These are phyloP conservation scores for Aureobasidium sp. DNA, from an alignment of 2,329 filamentous ascomycete species.

Conservation along the genomic window DNA sequence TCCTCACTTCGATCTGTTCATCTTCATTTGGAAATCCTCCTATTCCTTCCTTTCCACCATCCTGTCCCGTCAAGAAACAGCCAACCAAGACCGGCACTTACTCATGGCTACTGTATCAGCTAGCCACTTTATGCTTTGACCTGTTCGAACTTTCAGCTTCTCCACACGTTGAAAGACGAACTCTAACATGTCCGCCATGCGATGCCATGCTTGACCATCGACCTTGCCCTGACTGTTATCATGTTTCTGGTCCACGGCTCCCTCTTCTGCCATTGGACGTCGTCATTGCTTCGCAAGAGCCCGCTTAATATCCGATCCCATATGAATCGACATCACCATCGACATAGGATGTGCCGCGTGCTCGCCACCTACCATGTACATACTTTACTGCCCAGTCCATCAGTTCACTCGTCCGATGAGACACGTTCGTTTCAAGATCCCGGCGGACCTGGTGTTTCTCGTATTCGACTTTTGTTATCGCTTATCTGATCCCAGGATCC, in stretches of 20 bases:
- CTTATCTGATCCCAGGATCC: background rate
- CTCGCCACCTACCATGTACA: background rate
- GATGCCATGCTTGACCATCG: background rate
- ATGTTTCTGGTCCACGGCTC: background rate
- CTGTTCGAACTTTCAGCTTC: background rate
- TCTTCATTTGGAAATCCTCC: background rate
- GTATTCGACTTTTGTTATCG: background rate
- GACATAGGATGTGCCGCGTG: background rate
- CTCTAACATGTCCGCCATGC: background rate
- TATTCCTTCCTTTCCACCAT: background rate
- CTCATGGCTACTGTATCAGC: background rate
- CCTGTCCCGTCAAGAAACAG: background rate
- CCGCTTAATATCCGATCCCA: background rate
- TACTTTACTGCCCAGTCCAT: background rate
- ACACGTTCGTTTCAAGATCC: background rate
- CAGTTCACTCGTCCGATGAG: background rate
- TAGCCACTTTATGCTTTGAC: background rate
- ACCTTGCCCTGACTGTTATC: background rate
- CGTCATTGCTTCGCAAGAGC: background rate
- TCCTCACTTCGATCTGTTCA: background rate
- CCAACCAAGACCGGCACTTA: background rate
- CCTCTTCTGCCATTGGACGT: background rate
- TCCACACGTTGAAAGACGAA: background rate
- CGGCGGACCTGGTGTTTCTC: background rate
- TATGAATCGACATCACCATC: background rate